phyloP scores from a whole-genome alignment of 352 stramenopile genomes.

The Pythium plurisporium region DNA sequence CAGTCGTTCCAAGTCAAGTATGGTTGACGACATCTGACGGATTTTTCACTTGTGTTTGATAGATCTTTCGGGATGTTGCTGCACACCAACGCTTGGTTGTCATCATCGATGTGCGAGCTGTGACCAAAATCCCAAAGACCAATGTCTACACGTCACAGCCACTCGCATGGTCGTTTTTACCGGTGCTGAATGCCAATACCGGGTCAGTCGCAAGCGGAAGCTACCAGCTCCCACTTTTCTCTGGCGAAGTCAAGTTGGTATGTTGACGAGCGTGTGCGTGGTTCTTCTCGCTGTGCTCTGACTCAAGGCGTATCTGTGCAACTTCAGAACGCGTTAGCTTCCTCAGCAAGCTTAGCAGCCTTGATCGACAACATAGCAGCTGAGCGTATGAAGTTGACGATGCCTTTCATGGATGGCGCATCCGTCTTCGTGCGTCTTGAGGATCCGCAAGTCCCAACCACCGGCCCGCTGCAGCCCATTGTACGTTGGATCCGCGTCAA shows the following conservation, averaged over 20 bases:
- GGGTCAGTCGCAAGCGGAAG: conserved; percentile 30
- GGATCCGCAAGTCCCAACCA: conserved; percentile 47
- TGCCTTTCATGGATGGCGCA: conserved; percentile 34
- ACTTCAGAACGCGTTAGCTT: conserved; percentile 36
- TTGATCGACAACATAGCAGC: conserved; percentile 39
- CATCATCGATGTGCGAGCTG: conserved; percentile 52
- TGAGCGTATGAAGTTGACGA: conserved; percentile 40
- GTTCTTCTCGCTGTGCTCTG: too few species aligned
- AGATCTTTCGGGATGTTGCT: conserved; percentile 46
- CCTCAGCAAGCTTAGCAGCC: conserved; percentile 10
- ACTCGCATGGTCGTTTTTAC: conserved; percentile 64
- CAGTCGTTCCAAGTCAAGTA: too few species aligned
- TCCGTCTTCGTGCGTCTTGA: conserved; percentile 65
- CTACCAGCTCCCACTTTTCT: conserved; percentile 61
- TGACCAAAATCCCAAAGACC: conserved; percentile 42
- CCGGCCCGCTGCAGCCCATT: conserved; percentile 25
- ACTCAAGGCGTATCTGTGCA: too few species aligned
- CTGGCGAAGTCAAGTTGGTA: conserved; percentile 55
- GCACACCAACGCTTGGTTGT: conserved; percentile 28
- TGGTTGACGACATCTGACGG: too few species aligned
- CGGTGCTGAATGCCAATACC: conserved; percentile 32
- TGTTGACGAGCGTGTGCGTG: too few species aligned
- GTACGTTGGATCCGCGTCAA: conserved; percentile 32
- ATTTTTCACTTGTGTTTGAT: too few species aligned
- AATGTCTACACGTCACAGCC: conserved; percentile 37